phyloP scores from a whole-genome alignment of 2,329 filamentous ascomycete species.

The Nigrospora oryzae region DNA sequence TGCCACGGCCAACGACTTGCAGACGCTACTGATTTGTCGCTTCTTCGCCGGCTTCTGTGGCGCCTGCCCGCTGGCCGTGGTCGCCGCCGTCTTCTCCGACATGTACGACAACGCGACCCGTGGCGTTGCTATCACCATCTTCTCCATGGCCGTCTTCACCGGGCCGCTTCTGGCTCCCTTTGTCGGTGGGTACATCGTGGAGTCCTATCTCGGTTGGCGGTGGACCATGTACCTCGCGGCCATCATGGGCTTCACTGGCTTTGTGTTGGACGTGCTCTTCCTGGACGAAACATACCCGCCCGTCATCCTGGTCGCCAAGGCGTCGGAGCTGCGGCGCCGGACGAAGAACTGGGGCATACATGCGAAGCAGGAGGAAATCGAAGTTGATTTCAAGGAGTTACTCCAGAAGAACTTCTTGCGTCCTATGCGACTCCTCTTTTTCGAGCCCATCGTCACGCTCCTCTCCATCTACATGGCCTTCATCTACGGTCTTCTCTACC shows the following conservation, averaged over 20 bases:
- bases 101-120: constrained; percentile 59
- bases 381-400: constrained; percentile 56
- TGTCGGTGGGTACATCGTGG: constrained; percentile 58
- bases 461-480: constrained; percentile 67
- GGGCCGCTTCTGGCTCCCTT: constrained; percentile 62
- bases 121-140: constrained; percentile 49
- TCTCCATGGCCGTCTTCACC: constrained; percentile 55
- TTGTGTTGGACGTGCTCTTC: constrained; percentile 51
- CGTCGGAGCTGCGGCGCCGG: constrained; percentile 50
- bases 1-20: constrained; percentile 58
- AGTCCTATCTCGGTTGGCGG: constrained; percentile 59
- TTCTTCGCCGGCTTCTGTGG: constrained; percentile 70
- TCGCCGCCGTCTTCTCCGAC: constrained; percentile 64
- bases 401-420: constrained; percentile 60
- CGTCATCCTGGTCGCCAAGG: constrained; percentile 54
- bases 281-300: constrained; percentile 65
- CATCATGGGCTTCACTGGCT: constrained; percentile 55
- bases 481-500: constrained; percentile 66
- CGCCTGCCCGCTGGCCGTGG: constrained; percentile 59
- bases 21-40: constrained; percentile 61
- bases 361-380: constrained; percentile 64
- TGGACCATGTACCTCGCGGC: constrained; percentile 61
- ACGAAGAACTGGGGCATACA: constrained; percentile 65
- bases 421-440: constrained; percentile 55
- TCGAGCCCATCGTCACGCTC: constrained; percentile 60